Evolutionary conservation across 768 basidiomycete species (phyloP).

Genomic region (Lactarius hengduanensis): DNA sequence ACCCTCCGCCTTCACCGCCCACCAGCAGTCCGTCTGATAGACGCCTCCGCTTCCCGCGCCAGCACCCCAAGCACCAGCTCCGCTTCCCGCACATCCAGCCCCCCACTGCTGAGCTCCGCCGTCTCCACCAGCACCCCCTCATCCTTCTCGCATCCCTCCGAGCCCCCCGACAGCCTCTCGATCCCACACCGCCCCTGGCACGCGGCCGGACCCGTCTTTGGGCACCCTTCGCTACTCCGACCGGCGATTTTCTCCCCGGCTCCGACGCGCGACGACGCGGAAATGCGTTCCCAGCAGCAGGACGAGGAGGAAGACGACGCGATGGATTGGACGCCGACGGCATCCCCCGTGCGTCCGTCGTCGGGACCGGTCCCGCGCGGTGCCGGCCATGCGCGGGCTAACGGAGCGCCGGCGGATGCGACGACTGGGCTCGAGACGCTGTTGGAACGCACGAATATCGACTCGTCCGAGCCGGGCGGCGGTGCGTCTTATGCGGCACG

Average conservation of each 20-base stretch:
- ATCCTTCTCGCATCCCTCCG: slow-evolving; percentile 37
- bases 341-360: slow-evolving; percentile 1
- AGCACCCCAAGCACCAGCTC: slow-evolving; percentile 30
- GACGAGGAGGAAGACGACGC: slow-evolving; percentile 37
- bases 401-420: slow-evolving; percentile 1
- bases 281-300: slow-evolving; percentile 31
- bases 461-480: neutral
- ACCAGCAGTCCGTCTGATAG: slow-evolving; percentile 67
- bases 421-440: slow-evolving; percentile 27
- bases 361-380: neutral
- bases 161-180: slow-evolving; percentile 58
- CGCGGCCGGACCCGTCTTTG: slow-evolving; percentile 57
- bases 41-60: slow-evolving; percentile 46
- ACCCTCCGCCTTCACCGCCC: slow-evolving; percentile 65
- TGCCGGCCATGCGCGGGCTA: neutral
- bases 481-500: neutral
- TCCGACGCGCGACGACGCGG: slow-evolving; percentile 33
- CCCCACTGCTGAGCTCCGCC: slow-evolving; percentile 23
- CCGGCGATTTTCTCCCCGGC: slow-evolving; percentile 33
- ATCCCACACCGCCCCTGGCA: slow-evolving; percentile 40
- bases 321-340: slow-evolving; percentile 71
- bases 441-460: slow-evolving; percentile 26
- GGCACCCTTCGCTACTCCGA: slow-evolving; percentile 56
- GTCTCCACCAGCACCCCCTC: neutral
- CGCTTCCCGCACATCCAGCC: slow-evolving; percentile 46